Conservation (phyloP, 164 flowering plant species). For the Liriodendron chinense region DNA sequence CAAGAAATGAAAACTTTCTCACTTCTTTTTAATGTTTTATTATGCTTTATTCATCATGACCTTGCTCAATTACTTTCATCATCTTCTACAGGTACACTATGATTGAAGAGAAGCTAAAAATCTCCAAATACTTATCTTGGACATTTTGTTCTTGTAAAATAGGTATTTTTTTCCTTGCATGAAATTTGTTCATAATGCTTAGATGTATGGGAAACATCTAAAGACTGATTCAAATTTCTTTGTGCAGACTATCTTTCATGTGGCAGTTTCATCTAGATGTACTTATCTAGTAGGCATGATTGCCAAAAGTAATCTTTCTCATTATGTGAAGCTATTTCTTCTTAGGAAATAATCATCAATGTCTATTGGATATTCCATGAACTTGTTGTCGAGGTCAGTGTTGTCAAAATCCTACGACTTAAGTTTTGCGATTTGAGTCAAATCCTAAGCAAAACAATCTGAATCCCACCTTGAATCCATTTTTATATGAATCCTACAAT, state of each 20-base stretch:
- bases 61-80: constrained; percentile 4
- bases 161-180: constrained; percentile 42
- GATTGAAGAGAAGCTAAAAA: constrained; percentile 77
- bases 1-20: background rate
- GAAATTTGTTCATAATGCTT: background rate
- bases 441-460: too few species aligned
- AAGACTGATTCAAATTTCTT: background rate
- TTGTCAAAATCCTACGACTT: too few species aligned
- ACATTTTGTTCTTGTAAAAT: constrained; percentile 76
- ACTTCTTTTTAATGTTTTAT: background rate
- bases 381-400: too few species aligned
- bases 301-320: too few species aligned
- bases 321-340: too few species aligned
- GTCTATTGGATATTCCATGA: too few species aligned
- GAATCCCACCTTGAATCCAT: too few species aligned
- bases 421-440: too few species aligned
- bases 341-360: too few species aligned
- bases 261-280: too few species aligned
- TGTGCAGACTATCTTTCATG: background rate
- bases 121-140: constrained; percentile 82
- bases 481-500: too few species aligned
- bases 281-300: background rate
- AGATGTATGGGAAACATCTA: background rate
- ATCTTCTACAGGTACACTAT: constrained; percentile 57
- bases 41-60: constrained; percentile 6